phyloP scores from a whole-genome alignment of 2,329 filamentous ascomycete genomes.

The Aspergillus niger region DNA sequence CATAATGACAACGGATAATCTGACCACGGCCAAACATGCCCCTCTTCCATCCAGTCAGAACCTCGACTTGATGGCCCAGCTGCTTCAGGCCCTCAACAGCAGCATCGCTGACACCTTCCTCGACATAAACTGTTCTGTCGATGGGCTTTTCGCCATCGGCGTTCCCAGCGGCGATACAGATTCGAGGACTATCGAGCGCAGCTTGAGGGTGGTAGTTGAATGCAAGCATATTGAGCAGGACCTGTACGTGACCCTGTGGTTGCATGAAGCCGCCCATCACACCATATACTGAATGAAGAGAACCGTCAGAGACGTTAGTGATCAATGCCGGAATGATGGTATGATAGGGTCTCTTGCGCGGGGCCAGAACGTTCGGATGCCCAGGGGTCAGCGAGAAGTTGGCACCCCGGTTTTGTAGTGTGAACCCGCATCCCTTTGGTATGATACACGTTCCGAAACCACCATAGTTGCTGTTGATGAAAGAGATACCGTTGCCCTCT shows the following conservation, averaged over 20 bases:
- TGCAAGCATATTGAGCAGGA: conserved; percentile 83
- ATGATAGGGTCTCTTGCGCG: conserved; percentile 89
- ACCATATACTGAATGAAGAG: conserved; percentile 82
- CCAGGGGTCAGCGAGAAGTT: conserved; percentile 72
- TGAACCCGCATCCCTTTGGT: conserved; percentile 84
- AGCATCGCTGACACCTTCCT: conserved; percentile 75
- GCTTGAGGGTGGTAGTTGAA: conserved; percentile 82
- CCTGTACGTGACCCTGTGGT: conserved; percentile 93
- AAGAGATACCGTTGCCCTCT: conserved; percentile 85
- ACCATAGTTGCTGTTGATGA: conserved; percentile 94
- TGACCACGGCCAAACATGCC: conserved; percentile 82
- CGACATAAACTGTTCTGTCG: conserved; percentile 71
- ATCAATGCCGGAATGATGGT: conserved; percentile 95
- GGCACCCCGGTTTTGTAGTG: conserved; percentile 86
- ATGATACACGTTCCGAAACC: conserved; percentile 86
- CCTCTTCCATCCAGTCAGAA: conserved; percentile 67
- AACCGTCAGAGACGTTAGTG: conserved; percentile 72
- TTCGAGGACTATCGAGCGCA: conserved; percentile 84
- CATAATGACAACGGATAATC: conserved; percentile 75
- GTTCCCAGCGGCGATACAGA: conserved; percentile 79
- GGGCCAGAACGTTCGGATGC: conserved; percentile 80
- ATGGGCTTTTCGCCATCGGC: conserved; percentile 60
- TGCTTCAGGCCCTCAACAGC: conserved; percentile 66
- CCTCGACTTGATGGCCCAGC: conserved; percentile 72
- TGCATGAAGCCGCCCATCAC: conserved; percentile 99